Base-by-base conservation (phyloP, 768 basidiomycete species). In the Psilocybe subaeruginosa region DNA sequence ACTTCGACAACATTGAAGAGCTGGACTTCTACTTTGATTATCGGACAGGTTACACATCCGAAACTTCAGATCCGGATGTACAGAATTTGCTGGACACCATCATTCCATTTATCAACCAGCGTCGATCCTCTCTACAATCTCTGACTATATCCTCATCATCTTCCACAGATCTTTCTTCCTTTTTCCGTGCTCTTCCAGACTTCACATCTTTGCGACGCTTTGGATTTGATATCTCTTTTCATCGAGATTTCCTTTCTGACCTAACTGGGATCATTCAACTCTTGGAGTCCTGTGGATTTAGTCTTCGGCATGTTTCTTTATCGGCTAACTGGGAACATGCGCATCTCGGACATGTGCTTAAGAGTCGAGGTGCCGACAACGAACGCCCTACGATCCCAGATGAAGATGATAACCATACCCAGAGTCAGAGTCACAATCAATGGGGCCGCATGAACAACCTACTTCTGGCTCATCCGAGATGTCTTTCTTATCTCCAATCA, bases 21-120 rank as follows among this genome's bases (percentile, higher is more conserved):
- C 54, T 79, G 23, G 70, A 74, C 31, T 65, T 79, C 3, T 60
- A 70, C 49, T 75, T 78, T 47, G 77, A 79, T 49, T 76, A 75
- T 54, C 52, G 49, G 11, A 17, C 59, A 16, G 35, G 41, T 3
- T 45, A 23, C 37, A 33, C 39, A 3, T 41, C 30, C 37, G 50
- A 23, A 3, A 43, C 51, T 23, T 23, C 29, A 31, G 54, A 68
- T 45, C 41, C 61, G 30, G 33, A 62, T 19, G 45, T 54, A 33
- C 55, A 62, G 30, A 59, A 72, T 35, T 68, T 75, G 6, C 52
- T 71, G 30, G 52, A 64, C 2, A 61, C 63, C 4, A 66, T 78
- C 14, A 64, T 73, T 6, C 74, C 77, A 4, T 77, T 77, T 63
- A 68, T 78, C 19, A 66, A 69, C 14, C 68, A 64, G 43, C 71